A percentile compares a stretch with the other conserved stretches of the same genome.
phyloP scores from a whole-genome alignment of 257 asterid genomes.

The Lantana camara region DNA sequence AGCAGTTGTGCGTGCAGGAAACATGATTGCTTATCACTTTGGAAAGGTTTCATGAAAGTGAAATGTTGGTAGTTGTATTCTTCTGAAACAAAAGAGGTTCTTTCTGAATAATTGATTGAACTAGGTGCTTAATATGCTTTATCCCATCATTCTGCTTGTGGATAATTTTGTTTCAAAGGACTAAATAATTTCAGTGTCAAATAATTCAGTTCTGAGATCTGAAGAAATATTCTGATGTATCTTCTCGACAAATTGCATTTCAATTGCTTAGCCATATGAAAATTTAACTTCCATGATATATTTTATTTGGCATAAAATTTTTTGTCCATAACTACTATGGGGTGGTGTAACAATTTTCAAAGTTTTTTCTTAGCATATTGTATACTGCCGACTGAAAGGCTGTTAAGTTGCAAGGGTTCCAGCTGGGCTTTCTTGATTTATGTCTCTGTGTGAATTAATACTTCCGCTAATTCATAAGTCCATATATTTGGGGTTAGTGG shows the following conservation, averaged over 20 bases:
- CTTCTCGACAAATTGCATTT: conserved; percentile 12
- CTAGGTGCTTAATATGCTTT: conserved; percentile 8
- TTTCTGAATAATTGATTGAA: conserved; percentile 1
- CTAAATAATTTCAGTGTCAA: background rate
- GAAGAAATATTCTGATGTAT: conserved; percentile 10
- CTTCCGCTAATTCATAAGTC: too few relatives aligned
- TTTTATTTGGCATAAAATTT: too few relatives aligned
- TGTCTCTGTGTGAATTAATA: background rate
- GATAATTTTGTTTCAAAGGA: conserved; percentile 1
- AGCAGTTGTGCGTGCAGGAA: conserved; percentile 14
- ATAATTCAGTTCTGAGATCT: background rate
- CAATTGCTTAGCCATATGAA: background rate
- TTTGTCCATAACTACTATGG: too few relatives aligned
- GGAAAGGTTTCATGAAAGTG: background rate
- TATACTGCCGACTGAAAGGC: background rate
- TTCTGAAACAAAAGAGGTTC: background rate
- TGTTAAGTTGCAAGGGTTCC: background rate
- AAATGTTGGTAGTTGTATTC: background rate
- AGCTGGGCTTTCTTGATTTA: conserved; percentile 1
- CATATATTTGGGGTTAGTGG: background rate
- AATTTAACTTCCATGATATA: background rate
- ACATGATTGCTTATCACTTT: conserved; percentile 4
- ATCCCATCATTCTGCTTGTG: conserved; percentile 4
- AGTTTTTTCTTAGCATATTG: background rate
- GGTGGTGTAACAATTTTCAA: too few relatives aligned